Evolutionary conservation across 805 yeast species (phyloP).

Genomic region (Huiozyma naganishii): DNA sequence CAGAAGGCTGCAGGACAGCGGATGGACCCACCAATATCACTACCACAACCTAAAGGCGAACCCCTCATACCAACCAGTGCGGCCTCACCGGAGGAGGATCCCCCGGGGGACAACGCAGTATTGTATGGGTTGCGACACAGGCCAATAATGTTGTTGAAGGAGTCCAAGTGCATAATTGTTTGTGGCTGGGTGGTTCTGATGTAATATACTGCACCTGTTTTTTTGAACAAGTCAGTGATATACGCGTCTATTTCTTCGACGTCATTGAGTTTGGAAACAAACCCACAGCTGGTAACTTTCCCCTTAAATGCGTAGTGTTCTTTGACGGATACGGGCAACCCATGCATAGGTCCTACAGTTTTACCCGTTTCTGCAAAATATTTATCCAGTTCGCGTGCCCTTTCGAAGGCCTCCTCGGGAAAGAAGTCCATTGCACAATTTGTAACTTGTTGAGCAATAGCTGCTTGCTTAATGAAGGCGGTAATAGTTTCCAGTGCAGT

Average conservation of each 20-base stretch:
- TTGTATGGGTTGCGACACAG: background rate
- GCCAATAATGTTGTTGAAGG: background rate
- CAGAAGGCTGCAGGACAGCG: background rate
- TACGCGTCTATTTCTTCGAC: background rate
- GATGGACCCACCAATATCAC: background rate
- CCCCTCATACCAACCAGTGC: background rate
- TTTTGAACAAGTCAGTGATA: background rate
- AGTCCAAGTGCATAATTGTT: background rate
- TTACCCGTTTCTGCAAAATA: background rate
- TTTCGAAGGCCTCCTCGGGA: background rate
- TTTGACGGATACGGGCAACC: background rate
- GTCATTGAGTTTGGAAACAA: background rate
- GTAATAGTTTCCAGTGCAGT: background rate
- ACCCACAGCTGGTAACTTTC: background rate
- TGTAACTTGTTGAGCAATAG: background rate
- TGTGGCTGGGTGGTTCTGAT: background rate
- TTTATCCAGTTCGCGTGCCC: background rate
- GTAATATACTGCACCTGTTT: background rate
- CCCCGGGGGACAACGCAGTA: background rate
- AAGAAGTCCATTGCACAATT: background rate
- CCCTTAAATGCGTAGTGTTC: background rate
- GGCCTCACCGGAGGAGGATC: background rate
- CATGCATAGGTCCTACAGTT: background rate
- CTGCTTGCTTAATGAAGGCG: background rate
- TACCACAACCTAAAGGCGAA: background rate